Evolutionary conservation across 1,284 basidiomycete genomes (phyloP).

Genomic region (Marasmius tenuissimus): DNA sequence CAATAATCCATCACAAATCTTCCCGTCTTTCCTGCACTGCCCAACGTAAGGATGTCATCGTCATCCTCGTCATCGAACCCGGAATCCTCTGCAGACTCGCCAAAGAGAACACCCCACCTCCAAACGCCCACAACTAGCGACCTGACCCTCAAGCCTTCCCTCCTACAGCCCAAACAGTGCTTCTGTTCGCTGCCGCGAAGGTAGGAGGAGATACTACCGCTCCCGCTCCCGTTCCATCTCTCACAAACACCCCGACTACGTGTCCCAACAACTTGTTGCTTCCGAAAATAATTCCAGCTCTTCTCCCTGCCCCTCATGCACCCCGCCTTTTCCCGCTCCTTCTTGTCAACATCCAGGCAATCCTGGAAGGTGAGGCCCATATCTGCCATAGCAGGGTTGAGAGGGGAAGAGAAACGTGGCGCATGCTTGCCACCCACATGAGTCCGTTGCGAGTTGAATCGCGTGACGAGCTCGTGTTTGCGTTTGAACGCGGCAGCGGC

Average conservation of each 20-base stretch:
- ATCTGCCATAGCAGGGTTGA: not conserved
- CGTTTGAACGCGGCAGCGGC: not conserved
- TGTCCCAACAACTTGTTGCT: not conserved
- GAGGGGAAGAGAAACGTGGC: not conserved
- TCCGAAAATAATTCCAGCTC: not conserved
- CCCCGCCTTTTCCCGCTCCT: not conserved
- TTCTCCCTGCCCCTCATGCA: not conserved
- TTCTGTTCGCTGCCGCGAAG: not conserved
- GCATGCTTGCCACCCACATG: not conserved
- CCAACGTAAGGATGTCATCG: not conserved
- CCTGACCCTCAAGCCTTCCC: not conserved
- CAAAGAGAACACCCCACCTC: not conserved
- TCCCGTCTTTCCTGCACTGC: not conserved
- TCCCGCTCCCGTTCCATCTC: not conserved
- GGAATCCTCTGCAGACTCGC: not conserved
- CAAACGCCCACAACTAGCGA: not conserved
- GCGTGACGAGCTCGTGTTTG: not conserved
- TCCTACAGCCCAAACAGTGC: conserved; percentile 1
- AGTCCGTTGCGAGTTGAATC: not conserved
- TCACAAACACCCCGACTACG: not conserved
- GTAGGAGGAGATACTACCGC: not conserved
- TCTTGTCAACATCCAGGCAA: not conserved
- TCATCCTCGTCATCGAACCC: not conserved
- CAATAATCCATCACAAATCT: not conserved
- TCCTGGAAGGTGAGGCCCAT: not conserved